A percentile compares a stretch with the other conserved stretches of the same genome.
phyloP scores from a whole-genome alignment of 2,329 filamentous ascomycete species.

The Didymosphaeria variabile region DNA sequence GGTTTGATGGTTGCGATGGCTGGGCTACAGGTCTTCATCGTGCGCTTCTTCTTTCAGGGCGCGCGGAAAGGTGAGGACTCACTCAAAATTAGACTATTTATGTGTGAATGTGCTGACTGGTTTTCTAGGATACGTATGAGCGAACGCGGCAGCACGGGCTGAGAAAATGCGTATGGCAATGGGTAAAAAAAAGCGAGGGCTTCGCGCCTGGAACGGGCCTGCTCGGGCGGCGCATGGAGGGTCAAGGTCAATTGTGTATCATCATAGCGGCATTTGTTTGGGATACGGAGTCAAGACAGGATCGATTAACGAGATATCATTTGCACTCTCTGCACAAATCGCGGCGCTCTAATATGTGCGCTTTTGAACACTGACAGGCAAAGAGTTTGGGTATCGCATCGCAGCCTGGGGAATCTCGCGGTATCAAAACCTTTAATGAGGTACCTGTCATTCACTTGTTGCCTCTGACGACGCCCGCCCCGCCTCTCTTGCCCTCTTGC shows the following conservation, averaged over 20 bases:
- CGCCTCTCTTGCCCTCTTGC: not conserved
- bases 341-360: not conserved
- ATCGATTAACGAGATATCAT: conserved; percentile 12
- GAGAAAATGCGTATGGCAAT: not conserved
- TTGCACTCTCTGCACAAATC: not conserved
- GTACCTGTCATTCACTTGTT: not conserved
- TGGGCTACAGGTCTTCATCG: conserved; percentile 93
- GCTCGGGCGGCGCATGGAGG: conserved; percentile 12
- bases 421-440: not conserved
- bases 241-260: conserved; percentile 15
- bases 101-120: conserved; percentile 3
- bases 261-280: conserved; percentile 16
- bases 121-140: conserved; percentile 15
- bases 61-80: conserved; percentile 66
- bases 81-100: not conserved
- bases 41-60: conserved; percentile 98
- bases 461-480: not conserved
- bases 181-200: not conserved
- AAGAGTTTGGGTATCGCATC: not conserved
- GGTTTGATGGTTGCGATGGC: conserved; percentile 95
- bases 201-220: not conserved
- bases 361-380: not conserved
- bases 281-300: conserved; percentile 12
- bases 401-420: not conserved
- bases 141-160: not conserved